These are phyloP conservation scores for Podaxis carcinomalis DNA, from an alignment of 768 basidiomycete genomes.

Conservation along the genomic window DNA sequence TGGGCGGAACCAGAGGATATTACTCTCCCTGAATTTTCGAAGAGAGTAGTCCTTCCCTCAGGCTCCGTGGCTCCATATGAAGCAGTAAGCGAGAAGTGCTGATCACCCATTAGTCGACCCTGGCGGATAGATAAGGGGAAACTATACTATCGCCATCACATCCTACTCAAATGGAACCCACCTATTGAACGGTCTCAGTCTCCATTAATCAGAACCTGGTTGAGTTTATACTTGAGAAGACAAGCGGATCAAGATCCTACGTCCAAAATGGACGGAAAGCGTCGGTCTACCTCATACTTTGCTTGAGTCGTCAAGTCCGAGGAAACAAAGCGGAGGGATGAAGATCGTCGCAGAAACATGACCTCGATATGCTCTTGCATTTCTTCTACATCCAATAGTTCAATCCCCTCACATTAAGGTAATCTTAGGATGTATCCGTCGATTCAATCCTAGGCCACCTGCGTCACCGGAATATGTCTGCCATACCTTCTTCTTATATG, in stretches of 20 bases:
- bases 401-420: neutral
- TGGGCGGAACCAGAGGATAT: no score
- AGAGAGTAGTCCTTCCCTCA: no score
- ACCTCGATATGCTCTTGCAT: neutral
- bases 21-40: no score
- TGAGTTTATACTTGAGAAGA: neutral
- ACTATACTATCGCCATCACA: no score
- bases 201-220: neutral
- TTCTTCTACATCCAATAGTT: neutral
- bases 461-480: no score
- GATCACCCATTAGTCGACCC: no score
- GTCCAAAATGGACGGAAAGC: neutral
- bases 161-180: no score
- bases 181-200: neutral
- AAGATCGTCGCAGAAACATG: neutral
- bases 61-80: no score
- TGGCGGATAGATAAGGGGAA: no score
- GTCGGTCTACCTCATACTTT: neutral
- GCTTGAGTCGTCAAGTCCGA: neutral
- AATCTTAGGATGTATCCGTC: neutral
- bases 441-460: neutral
- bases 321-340: neutral
- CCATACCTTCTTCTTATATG: no score
- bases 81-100: no score
- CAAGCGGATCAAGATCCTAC: neutral